phyloP scores from a whole-genome alignment of 805 yeast genomes.

The Kodamaea kaohsiungensis region DNA sequence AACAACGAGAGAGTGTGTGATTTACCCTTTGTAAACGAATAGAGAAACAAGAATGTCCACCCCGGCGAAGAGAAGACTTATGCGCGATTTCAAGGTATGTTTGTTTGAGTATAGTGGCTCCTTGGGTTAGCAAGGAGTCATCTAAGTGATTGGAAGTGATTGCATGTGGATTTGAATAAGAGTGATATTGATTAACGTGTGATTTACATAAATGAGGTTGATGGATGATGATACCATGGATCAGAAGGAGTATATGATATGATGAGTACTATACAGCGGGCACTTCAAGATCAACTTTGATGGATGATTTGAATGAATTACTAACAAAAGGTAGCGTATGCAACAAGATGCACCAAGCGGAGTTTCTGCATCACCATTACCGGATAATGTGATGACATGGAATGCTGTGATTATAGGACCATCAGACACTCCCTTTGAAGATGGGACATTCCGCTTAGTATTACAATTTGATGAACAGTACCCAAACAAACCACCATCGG shows the following conservation, averaged over 20 bases:
- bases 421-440: conserved; percentile 96
- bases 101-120: conserved; percentile 21
- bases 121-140: background rate
- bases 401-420: conserved; percentile 98
- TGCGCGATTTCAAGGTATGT: conserved; percentile 93
- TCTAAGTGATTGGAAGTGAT: too few relatives aligned
- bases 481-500: conserved; percentile 95
- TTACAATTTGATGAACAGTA: conserved; percentile 94
- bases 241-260: too few relatives aligned
- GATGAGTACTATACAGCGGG: too few relatives aligned
- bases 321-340: conserved; percentile 60
- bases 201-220: too few relatives aligned
- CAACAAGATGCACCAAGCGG: conserved; percentile 99
- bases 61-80: conserved; percentile 96
- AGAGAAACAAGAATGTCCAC: conserved; percentile 68
- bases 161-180: too few relatives aligned
- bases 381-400: conserved; percentile 96
- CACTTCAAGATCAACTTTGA: too few relatives aligned
- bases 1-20: background rate
- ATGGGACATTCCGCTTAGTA: conserved; percentile 87
- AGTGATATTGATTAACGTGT: too few relatives aligned
- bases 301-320: background rate
- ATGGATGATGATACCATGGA: too few relatives aligned
- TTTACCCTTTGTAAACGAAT: background rate
- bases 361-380: conserved; percentile 93